Conservation (phyloP, 805 yeast genomes). For the Phaffomyces opuntiae region DNA sequence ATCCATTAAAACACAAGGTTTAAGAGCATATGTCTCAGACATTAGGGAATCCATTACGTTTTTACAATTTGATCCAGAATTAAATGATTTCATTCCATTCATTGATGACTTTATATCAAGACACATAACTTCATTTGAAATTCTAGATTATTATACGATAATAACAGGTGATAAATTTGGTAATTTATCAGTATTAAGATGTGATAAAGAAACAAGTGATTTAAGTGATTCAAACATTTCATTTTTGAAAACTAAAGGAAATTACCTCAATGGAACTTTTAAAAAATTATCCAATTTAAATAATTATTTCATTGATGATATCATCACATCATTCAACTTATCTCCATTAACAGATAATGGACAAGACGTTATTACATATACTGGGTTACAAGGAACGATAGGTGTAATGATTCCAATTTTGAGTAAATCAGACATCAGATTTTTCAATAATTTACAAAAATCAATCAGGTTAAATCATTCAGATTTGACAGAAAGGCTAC, state of each 20-base stretch:
- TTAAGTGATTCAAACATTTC: conserved; percentile 41
- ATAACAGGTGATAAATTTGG: conserved; percentile 88
- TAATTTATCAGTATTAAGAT: conserved; percentile 59
- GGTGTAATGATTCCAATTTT: conserved; percentile 68
- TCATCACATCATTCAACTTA: conserved; percentile 52
- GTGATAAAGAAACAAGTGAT: conserved; percentile 42
- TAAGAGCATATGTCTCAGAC: conserved; percentile 67
- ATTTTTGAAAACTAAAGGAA: conserved; percentile 27
- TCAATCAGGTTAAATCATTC: conserved; percentile 27
- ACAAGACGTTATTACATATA: conserved; percentile 55
- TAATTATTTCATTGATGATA: conserved; percentile 65
- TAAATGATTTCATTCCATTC: conserved; percentile 50
- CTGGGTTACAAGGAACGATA: conserved; percentile 77
- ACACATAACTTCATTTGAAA: conserved; percentile 51
- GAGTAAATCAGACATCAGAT: conserved; percentile 53
- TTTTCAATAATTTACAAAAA: conserved; percentile 49
- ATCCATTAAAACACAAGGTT: conserved; percentile 46
- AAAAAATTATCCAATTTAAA: conserved; percentile 42
- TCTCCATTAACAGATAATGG: conserved; percentile 57
- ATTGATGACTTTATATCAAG: conserved; percentile 66
- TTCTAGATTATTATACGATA: conserved; percentile 70
- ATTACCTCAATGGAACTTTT: conserved; percentile 42
- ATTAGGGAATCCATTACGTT: conserved; percentile 56
- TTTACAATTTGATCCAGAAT: conserved; percentile 41
- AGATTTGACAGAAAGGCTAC: conserved; percentile 52